A percentile compares a stretch with the other conserved stretches of the same genome.
phyloP scores from a whole-genome alignment of 2,329 filamentous ascomycete genomes.

The Penicillium sp. region DNA sequence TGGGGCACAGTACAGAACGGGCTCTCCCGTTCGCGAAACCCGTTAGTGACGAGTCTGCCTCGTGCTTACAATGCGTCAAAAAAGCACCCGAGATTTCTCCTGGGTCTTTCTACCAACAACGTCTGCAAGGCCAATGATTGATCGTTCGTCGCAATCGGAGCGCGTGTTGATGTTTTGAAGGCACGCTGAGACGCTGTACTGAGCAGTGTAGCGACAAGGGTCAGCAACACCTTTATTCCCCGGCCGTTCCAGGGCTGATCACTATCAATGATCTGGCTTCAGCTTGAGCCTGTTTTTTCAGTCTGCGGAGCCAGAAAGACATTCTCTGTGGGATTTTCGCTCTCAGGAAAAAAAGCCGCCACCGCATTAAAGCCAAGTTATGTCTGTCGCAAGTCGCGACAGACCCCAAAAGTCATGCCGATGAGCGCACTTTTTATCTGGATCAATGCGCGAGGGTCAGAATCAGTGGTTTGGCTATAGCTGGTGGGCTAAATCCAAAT shows the following conservation, averaged over 20 bases:
- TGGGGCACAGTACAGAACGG: not conserved
- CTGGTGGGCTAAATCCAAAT: too few species aligned
- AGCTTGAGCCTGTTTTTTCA: not conserved
- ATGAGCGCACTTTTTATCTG: not conserved
- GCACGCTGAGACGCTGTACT: not conserved
- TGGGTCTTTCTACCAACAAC: not conserved
- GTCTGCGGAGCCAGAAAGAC: too few species aligned
- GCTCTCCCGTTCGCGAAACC: not conserved
- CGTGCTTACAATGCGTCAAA: too few species aligned
- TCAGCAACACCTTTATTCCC: too few species aligned
- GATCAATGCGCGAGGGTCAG: not conserved
- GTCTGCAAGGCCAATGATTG: not conserved
- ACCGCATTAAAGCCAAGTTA: not conserved
- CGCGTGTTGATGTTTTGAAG: not conserved
- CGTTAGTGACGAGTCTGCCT: not conserved
- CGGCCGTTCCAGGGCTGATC: too few species aligned
- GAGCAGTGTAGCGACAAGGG: not conserved
- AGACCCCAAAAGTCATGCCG: not conserved
- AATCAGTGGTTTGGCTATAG: not conserved
- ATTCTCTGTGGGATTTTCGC: too few species aligned
- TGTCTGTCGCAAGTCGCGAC: not conserved
- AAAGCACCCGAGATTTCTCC: not conserved
- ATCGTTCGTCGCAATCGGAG: too few species aligned
- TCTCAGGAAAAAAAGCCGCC: not conserved
- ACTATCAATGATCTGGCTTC: not conserved